Conservation (phyloP, 1,284 basidiomycete genomes). For the Pseudozyma tsukubaensis region DNA sequence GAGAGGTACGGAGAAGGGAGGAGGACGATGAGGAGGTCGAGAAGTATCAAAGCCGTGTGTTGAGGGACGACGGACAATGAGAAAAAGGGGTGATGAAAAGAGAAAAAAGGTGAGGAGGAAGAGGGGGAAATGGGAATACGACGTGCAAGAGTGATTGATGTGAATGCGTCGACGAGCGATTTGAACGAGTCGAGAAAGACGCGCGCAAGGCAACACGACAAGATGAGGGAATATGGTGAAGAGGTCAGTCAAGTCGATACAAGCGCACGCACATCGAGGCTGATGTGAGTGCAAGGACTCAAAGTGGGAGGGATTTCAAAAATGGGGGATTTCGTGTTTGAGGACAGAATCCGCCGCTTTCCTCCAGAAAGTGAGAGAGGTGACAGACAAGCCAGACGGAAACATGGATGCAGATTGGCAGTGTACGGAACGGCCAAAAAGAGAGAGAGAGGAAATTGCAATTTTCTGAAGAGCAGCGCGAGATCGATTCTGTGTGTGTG, state of each 20-base stretch:
- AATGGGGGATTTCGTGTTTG: slow-evolving; percentile 10
- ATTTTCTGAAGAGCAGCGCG: slow-evolving; percentile 20
- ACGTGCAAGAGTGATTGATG: slow-evolving; percentile 2
- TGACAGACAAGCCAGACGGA: slow-evolving; percentile 6
- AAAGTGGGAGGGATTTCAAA: slow-evolving; percentile 24
- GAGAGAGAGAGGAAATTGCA: slow-evolving; percentile 2
- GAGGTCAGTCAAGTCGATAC: slow-evolving; percentile 29
- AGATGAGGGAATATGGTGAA: slow-evolving; percentile 29
- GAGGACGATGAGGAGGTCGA: slow-evolving; percentile 13
- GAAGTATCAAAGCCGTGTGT: slow-evolving; percentile 10
- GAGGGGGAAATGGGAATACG: background rate
- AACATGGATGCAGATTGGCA: slow-evolving; percentile 5
- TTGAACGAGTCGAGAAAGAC: slow-evolving; percentile 22
- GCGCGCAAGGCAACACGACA: slow-evolving; percentile 29
- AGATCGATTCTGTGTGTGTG: slow-evolving; percentile 15
- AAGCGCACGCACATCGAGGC: slow-evolving; percentile 19
- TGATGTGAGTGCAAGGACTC: slow-evolving; percentile 48
- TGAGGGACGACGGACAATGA: slow-evolving; percentile 3
- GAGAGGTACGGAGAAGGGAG: slow-evolving; percentile 3
- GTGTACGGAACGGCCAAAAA: slow-evolving; percentile 6
- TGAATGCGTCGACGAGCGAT: slow-evolving; percentile 6
- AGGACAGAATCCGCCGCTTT: slow-evolving; percentile 3
- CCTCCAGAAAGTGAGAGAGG: background rate
- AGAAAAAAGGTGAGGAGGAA: slow-evolving; percentile 10
- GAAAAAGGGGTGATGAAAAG: slow-evolving; percentile 15